These are phyloP conservation scores for Detonula confervacea DNA, from an alignment of 352 stramenopile species.

Conservation along the genomic window DNA sequence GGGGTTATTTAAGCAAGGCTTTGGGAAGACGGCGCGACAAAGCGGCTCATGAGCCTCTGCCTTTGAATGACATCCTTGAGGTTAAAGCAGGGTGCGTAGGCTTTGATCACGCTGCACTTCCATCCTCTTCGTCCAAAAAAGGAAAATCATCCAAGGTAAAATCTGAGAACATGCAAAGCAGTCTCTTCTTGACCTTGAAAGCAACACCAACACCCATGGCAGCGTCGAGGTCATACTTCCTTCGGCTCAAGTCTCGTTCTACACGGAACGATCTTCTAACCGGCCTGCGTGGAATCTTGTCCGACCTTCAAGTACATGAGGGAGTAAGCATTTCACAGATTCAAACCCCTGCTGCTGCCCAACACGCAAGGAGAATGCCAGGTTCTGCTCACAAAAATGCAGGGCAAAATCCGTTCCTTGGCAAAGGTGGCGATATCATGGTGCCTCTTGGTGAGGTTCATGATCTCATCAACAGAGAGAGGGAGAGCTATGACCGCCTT, in stretches of 20 bases:
- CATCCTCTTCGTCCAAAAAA: constrained; percentile 68
- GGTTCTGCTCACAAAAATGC: constrained; percentile 47
- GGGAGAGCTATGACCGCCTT: constrained; percentile 84
- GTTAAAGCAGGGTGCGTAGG: constrained; percentile 82
- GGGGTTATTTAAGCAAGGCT: constrained; percentile 85
- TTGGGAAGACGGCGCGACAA: constrained; percentile 76
- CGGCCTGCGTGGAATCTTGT: constrained; percentile 77
- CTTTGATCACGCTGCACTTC: constrained; percentile 81
- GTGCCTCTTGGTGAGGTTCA: constrained; percentile 83
- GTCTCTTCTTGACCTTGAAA: constrained; percentile 85
- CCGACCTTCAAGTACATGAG: constrained; percentile 85
- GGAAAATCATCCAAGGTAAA: constrained; percentile 68
- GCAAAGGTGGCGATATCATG: constrained; percentile 70
- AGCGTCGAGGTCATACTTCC: constrained; percentile 78
- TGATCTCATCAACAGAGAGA: constrained; percentile 81
- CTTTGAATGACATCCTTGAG: constrained; percentile 85
- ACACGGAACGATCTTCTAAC: constrained; percentile 81
- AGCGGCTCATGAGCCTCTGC: constrained; percentile 77
- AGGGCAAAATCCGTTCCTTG: constrained; percentile 52
- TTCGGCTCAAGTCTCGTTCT: constrained; percentile 81
- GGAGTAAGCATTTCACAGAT: constrained; percentile 81
- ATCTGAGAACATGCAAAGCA: constrained; percentile 80
- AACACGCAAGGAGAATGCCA: constrained; percentile 56
- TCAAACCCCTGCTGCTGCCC: constrained; percentile 49
- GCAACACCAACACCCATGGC: constrained; percentile 80